Percentiles rank a stretch among this genome's conserved stretches.
These are phyloP conservation scores for Eimeria tenella DNA, from an alignment of 169 alveolate genomes.

Conservation along the genomic window DNA sequence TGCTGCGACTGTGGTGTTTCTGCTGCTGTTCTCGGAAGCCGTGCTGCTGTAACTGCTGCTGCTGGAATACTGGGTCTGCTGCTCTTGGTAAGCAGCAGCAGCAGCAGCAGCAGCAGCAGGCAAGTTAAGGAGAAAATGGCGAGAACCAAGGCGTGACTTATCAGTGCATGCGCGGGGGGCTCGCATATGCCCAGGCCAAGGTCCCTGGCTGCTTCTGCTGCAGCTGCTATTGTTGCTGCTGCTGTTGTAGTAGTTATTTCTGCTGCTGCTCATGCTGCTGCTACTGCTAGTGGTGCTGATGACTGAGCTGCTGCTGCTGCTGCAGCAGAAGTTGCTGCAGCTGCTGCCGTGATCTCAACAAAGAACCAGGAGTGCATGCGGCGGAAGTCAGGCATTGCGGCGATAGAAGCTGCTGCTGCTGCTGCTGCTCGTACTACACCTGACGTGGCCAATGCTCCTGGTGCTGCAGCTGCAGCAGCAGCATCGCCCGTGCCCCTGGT, in stretches of 20 bases:
- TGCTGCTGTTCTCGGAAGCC: neutral
- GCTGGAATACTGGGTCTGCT: too few relatives aligned
- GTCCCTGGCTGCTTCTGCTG: too few relatives aligned
- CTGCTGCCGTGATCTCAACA: neutral
- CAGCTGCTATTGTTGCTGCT: too few relatives aligned
- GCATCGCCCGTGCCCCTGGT: conserved; percentile 4
- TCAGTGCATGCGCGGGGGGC: too few relatives aligned
- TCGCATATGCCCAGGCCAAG: too few relatives aligned
- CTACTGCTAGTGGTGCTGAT: conserved; percentile 40
- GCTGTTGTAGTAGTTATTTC: neutral
- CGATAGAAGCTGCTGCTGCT: conserved; percentile 23
- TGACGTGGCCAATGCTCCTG: neutral
- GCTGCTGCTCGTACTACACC: neutral
- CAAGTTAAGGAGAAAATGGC: too few relatives aligned
- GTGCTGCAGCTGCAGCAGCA: conserved; percentile 31
- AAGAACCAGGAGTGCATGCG: neutral
- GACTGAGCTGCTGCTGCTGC: conserved; percentile 36
- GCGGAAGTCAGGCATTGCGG: conserved; percentile 7
- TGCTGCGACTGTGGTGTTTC: conserved; percentile 28
- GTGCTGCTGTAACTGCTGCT: too few relatives aligned
- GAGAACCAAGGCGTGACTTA: too few relatives aligned
- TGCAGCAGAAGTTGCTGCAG: conserved; percentile 53
- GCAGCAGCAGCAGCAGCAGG: too few relatives aligned
- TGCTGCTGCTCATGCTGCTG: conserved; percentile 31
- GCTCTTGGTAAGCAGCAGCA: too few relatives aligned